Evolutionary conservation across 306 rosid genomes (phyloP), one percentile per base, ranked within the genome.

Genomic region (Sesbania bispinosa): DNA sequence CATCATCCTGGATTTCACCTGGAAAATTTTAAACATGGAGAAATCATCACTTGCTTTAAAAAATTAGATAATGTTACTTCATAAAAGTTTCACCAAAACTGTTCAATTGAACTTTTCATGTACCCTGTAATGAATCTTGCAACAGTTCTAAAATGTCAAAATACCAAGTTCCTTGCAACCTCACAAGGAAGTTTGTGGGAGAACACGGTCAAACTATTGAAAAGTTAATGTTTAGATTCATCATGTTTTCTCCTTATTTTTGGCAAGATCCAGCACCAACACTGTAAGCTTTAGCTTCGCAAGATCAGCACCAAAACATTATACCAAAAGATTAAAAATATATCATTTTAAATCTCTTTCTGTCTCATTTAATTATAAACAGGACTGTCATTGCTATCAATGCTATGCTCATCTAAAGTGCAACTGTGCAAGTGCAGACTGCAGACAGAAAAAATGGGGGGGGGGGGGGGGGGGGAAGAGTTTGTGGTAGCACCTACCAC

Each of bases 1-100:
- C 99, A 95, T 95, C 99, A 95, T 95, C 86, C 99, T 86, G 55
- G 96, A 95, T 82, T 95, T 95, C 58, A 95, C 91, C 97, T 95
- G 85, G 64, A 81, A 80, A 67, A 80, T 76, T 71, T 36, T 69
- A 74, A 51, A 63, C 70, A 77, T 26, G 43, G 69, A 67, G 52
- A 67, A 76, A 78, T 76, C 71, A n/a, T n/a, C n/a, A 63, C 59
- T 33, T 10, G 33, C 72, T 77, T 59, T n/a, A 18, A 33, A 80
- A 73, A 77, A 79, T 54, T 20, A 81, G 58, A 80, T 21, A 35
- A 45, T 52, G 70, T 50, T 69, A 45, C 71, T 76, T 63, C 50
- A 45, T 45, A 35, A 33, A n/a, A 72, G 41, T 75, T 77, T 74
- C 76, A 75, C 33, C 65, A 61, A 51, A 75, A 81, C 30, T 77